Evolutionary conservation across 1,139 yeast genomes (phyloP).

Genomic region (Sugiyamaella castrensis): DNA sequence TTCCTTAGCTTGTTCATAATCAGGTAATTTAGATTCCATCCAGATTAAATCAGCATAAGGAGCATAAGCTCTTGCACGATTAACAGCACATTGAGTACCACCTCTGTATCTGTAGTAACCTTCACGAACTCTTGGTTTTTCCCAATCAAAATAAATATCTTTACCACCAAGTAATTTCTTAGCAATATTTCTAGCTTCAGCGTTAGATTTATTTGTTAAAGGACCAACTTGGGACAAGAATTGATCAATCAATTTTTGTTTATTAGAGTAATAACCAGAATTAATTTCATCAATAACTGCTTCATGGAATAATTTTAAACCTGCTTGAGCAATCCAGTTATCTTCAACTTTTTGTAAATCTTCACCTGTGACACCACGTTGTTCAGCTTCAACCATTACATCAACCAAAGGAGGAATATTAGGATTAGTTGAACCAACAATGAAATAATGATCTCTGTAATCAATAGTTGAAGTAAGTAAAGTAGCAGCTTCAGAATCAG

Average conservation of each 20-base stretch:
- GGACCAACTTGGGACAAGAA: slow-evolving; percentile 74
- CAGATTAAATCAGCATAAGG: slow-evolving; percentile 95
- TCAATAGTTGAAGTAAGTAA: slow-evolving; percentile 91
- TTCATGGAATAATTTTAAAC: slow-evolving; percentile 83
- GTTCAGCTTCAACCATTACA: slow-evolving; percentile 79
- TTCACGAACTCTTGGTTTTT: slow-evolving; percentile 91
- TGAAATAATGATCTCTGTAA: slow-evolving; percentile 88
- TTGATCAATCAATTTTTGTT: slow-evolving; percentile 60
- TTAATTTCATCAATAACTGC: slow-evolving; percentile 86
- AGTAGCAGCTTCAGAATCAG: slow-evolving; percentile 97
- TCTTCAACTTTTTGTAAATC: slow-evolving; percentile 70
- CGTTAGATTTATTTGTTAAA: slow-evolving; percentile 67
- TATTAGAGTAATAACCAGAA: slow-evolving; percentile 57
- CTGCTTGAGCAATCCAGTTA: slow-evolving; percentile 82
- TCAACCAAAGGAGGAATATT: slow-evolving; percentile 69
- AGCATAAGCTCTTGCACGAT: slow-evolving; percentile 94
- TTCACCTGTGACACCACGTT: slow-evolving; percentile 66
- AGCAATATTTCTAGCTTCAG: slow-evolving; percentile 79
- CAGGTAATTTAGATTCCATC: slow-evolving; percentile 99
- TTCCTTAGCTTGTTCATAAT: slow-evolving; percentile 88
- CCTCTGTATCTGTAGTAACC: slow-evolving; percentile 97
- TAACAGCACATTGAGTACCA: slow-evolving; percentile 96
- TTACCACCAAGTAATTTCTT: slow-evolving; percentile 65
- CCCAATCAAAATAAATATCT: slow-evolving; percentile 94
- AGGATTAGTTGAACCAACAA: slow-evolving; percentile 89